Evolutionary conservation across 2,329 filamentous ascomycete genomes (phyloP), one percentile per base, ranked within the genome.

Genomic region (Aspergillus ustus): DNA sequence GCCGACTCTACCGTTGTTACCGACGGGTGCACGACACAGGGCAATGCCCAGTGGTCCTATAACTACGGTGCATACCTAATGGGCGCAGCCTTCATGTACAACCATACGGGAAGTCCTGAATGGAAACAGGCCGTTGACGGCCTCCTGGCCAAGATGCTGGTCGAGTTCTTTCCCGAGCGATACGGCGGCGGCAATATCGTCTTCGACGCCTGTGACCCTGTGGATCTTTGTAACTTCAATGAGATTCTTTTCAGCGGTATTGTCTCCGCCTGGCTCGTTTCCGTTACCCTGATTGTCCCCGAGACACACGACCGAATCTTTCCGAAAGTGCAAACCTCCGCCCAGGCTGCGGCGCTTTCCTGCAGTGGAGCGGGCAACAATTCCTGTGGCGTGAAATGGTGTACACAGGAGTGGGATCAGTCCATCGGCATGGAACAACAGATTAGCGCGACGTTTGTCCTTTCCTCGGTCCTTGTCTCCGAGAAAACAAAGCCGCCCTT

Each of bases 221-320:
- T 71, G 2, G 72, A 74, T 19, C 83, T 78, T 19, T 94, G 91
- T 79, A 88, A 88, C 60, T 82, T 85, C 61, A 91, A 93, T 71
- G 90, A 92, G 82, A 76, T 86, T 60, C 86, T 86, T 2, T 93
- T 90, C 84, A 91, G 91, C 75, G 89, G 89, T 45, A 88, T 89
- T 61, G 80, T 91, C 20, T 83, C 87, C 67, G 84, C 87, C 46
- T 91, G 88, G 87, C 79, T 92, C 67, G 81, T 85, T 4, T 81
- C 84, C 25, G 82, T 85, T 1, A 83, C 85, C 2, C 82, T 89
- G 66, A 60, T 91, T n/a, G 88, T 86, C 0, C 89, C 90, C 0
- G 83, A 82, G 50, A 87, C 85, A 0, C 75, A 76, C 44, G 75
- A 82, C 1, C 77, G 72, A 17, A 87, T 92, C 66, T 76, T 85